phyloP scores from a whole-genome alignment of 768 basidiomycete species.

The Boletus rubescentipes region DNA sequence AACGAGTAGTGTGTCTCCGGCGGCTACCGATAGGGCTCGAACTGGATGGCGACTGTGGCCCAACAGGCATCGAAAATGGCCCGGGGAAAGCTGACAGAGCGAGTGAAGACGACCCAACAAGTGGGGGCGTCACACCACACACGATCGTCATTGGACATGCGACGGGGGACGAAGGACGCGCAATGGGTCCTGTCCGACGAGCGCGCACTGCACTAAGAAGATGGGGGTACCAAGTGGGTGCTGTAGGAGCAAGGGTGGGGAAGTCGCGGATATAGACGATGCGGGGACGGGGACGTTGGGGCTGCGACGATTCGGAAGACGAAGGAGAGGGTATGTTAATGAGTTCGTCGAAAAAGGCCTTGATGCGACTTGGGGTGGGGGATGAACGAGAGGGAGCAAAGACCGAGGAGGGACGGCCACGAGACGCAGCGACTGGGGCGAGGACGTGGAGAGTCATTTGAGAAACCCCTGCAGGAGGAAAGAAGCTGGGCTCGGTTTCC shows the following conservation, averaged over 20 bases:
- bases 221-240: slow-evolving; percentile 77
- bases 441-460: slow-evolving; percentile 50
- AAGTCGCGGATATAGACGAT: slow-evolving; percentile 86
- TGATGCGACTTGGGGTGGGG: slow-evolving; percentile 54
- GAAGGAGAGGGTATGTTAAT: slow-evolving; percentile 55
- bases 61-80: slow-evolving; percentile 11
- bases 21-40: background rate
- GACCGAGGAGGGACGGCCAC: slow-evolving; percentile 35
- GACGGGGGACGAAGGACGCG: slow-evolving; percentile 59
- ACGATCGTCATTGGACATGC: slow-evolving; percentile 76
- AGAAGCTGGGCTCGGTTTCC: slow-evolving; percentile 49
- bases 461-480: slow-evolving; percentile 34
- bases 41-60: slow-evolving; percentile 11
- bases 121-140: slow-evolving; percentile 81
- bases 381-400: slow-evolving; percentile 41
- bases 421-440: slow-evolving; percentile 33
- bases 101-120: slow-evolving; percentile 48
- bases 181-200: slow-evolving; percentile 64
- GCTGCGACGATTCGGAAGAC: slow-evolving; percentile 27
- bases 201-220: slow-evolving; percentile 77
- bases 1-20: slow-evolving; percentile 18
- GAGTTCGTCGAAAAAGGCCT: slow-evolving; percentile 74
- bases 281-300: slow-evolving; percentile 48
- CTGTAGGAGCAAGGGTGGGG: slow-evolving; percentile 67
- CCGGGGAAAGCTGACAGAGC: slow-evolving; percentile 8